phyloP scores from a whole-genome alignment of 192 early-diverging fungal species.

The Backusella macrospora region DNA sequence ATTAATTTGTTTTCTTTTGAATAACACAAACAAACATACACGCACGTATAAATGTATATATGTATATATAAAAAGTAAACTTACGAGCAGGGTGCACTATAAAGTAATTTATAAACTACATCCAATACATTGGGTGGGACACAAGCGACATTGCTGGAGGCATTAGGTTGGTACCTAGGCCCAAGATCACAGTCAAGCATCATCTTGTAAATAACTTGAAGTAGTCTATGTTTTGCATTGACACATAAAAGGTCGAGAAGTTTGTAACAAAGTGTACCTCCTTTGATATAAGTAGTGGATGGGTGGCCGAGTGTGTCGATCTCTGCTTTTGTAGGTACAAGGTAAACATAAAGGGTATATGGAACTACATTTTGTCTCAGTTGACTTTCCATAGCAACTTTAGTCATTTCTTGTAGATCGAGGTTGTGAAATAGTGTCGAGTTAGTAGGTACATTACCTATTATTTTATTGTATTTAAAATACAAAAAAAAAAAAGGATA shows the following conservation, averaged over 20 bases:
- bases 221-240: conserved; percentile 59
- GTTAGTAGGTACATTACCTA: conserved; percentile 37
- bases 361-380: conserved; percentile 51
- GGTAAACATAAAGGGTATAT: conserved; percentile 55
- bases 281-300: conserved; percentile 58
- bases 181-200: conserved; percentile 67
- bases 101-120: conserved; percentile 76
- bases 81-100: conserved; percentile 75
- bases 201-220: conserved; percentile 73
- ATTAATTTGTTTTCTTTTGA: neutral
- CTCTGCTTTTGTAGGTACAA: conserved; percentile 52
- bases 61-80: conserved; percentile 4
- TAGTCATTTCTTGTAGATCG: conserved; percentile 54
- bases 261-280: conserved; percentile 65
- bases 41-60: too few species aligned
- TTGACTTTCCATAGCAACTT: conserved; percentile 56
- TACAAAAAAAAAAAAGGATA: too few species aligned
- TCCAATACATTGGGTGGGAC: conserved; percentile 76
- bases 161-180: conserved; percentile 59
- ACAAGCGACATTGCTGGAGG: conserved; percentile 55
- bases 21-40: too few species aligned
- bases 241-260: conserved; percentile 74
- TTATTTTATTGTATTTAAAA: neutral
- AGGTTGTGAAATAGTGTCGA: conserved; percentile 47
- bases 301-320: conserved; percentile 45